Conservation (phyloP, 441 rosid species). For the Aquilaria agallochum region DNA sequence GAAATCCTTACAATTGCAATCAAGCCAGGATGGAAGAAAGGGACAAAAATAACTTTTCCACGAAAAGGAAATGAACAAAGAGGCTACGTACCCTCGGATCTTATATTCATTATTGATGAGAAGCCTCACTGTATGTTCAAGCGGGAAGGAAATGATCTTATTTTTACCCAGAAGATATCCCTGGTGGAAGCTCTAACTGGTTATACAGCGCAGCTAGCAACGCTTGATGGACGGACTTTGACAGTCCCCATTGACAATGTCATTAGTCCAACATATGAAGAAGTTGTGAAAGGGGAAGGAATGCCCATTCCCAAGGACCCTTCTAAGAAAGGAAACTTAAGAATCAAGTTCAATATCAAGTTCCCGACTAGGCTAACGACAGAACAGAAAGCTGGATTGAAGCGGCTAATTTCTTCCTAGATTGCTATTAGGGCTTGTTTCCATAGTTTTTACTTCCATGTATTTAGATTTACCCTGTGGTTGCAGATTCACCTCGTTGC, state of each 20-base stretch:
- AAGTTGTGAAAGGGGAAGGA: constrained; percentile 72
- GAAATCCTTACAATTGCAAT: constrained; percentile 66
- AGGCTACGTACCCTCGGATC: constrained; percentile 60
- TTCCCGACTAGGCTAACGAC: constrained; percentile 52
- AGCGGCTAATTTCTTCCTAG: constrained; percentile 35
- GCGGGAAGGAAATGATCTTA: constrained; percentile 75
- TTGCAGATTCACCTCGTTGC: no score
- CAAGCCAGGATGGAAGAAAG: constrained; percentile 83
- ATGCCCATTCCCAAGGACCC: constrained; percentile 82
- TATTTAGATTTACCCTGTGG: no score
- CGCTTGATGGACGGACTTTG: constrained; percentile 56
- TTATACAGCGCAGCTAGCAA: constrained; percentile 42
- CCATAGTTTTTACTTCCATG: constrained; percentile 4
- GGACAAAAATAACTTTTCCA: constrained; percentile 64
- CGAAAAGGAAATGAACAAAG: constrained; percentile 68
- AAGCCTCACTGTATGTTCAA: constrained; percentile 66
- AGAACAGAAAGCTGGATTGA: constrained; percentile 57
- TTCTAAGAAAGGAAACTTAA: constrained; percentile 59
- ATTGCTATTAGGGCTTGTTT: constrained; percentile 4
- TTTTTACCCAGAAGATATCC: constrained; percentile 46
- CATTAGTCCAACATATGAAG: constrained; percentile 61
- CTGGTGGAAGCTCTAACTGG: constrained; percentile 75
- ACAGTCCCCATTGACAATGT: constrained; percentile 39
- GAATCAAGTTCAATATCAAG: constrained; percentile 62
- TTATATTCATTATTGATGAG: constrained; percentile 67